phyloP scores from a whole-genome alignment of 2,329 filamentous ascomycete genomes.

The Teratosphaeria zuluensis region DNA sequence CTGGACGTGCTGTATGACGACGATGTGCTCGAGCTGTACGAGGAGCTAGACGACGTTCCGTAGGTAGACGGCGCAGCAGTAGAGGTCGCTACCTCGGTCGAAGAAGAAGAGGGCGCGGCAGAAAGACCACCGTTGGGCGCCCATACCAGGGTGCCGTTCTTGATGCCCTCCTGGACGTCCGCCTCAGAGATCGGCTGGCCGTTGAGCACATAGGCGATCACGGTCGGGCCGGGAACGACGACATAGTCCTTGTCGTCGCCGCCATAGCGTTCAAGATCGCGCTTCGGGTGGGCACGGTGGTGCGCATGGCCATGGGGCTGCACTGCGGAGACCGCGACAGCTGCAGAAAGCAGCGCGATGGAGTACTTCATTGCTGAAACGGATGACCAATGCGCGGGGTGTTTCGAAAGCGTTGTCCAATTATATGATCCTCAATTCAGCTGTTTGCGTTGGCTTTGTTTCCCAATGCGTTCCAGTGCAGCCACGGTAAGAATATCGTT shows the following conservation, averaged over 20 bases:
- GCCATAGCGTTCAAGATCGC: slow-evolving; percentile 28
- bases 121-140: slow-evolving; percentile 40
- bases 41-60: background rate
- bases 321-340: slow-evolving; percentile 41
- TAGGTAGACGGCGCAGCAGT: background rate
- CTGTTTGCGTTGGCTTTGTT: slow-evolving; percentile 4
- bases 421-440: slow-evolving; percentile 8
- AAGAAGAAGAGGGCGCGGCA: background rate
- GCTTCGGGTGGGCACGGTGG: slow-evolving; percentile 53
- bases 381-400: background rate
- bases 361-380: slow-evolving; percentile 27
- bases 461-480: slow-evolving; percentile 11
- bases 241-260: slow-evolving; percentile 41
- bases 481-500: slow-evolving; percentile 13
- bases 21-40: background rate
- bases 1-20: background rate
- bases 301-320: slow-evolving; percentile 50
- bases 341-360: slow-evolving; percentile 26
- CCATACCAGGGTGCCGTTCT: slow-evolving; percentile 56
- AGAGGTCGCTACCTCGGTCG: background rate
- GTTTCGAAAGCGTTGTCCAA: slow-evolving; percentile 3
- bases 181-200: slow-evolving; percentile 51
- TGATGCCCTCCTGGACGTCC: slow-evolving; percentile 62
- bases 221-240: slow-evolving; percentile 51
- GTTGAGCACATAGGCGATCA: slow-evolving; percentile 63